These are phyloP conservation scores for Angomonas ambiguus DNA, from an alignment of 208 protist genomes.

Conservation along the genomic window DNA sequence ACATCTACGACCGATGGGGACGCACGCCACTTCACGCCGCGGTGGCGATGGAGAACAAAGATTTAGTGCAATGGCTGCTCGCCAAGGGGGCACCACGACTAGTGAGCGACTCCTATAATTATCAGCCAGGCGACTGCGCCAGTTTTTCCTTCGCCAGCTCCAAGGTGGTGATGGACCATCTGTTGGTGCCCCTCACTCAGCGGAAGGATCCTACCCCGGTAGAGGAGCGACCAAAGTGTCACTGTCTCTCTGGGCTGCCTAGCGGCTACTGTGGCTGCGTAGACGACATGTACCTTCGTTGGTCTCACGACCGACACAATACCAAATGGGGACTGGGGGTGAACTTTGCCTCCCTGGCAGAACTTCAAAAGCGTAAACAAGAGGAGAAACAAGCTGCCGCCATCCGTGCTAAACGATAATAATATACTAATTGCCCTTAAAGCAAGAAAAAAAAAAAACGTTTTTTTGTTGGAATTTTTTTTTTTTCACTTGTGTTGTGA, in stretches of 20 bases:
- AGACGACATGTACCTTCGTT: constrained; percentile 86
- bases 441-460: neutral
- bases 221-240: constrained; percentile 25
- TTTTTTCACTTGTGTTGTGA: neutral
- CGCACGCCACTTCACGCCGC: constrained; percentile 81
- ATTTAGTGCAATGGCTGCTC: constrained; percentile 74
- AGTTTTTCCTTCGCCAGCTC: neutral
- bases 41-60: constrained; percentile 55
- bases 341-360: constrained; percentile 26
- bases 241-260: constrained; percentile 56
- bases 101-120: constrained; percentile 43
- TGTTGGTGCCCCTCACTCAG: constrained; percentile 1
- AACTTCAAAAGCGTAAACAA: neutral
- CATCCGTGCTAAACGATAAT: neutral
- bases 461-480: neutral
- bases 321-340: constrained; percentile 56
- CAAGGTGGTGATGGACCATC: constrained; percentile 1
- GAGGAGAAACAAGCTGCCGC: neutral
- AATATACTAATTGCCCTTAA: neutral
- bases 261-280: constrained; percentile 82
- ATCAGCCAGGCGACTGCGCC: neutral
- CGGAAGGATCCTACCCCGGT: neutral
- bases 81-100: constrained; percentile 69
- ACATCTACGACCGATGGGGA: constrained; percentile 87
- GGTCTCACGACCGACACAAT: constrained; percentile 62